These are phyloP conservation scores for Fusarium brachygibbosum DNA, from an alignment of 2,329 filamentous ascomycete species.

Conservation along the genomic window DNA sequence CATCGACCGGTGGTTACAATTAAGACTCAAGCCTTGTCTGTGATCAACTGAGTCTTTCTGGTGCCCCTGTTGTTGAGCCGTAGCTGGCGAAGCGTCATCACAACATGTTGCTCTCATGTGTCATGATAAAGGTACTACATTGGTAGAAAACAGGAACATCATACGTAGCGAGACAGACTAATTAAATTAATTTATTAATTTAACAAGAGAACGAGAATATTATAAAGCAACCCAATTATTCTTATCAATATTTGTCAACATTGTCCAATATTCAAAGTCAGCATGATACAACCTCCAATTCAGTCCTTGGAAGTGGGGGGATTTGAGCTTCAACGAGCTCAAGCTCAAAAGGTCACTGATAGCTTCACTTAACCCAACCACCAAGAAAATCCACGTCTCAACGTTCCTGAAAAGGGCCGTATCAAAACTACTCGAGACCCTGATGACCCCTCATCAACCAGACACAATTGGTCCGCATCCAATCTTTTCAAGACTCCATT, in stretches of 20 bases:
- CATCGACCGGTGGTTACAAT: too few relatives aligned
- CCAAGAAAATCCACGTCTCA: not conserved
- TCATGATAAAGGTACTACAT: not conserved
- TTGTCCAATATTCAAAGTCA: constrained; percentile 6
- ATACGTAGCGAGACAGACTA: not conserved
- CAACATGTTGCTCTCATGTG: not conserved
- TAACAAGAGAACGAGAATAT: rapidly evolving
- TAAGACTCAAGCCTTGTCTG: too few relatives aligned
- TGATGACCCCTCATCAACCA: not conserved
- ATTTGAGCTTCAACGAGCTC: not conserved
- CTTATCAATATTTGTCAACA: constrained; percentile 10
- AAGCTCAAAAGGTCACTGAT: constrained; percentile 1
- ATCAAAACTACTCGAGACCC: not conserved
- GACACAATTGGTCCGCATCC: not conserved
- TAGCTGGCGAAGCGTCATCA: not conserved
- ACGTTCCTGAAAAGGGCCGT: constrained; percentile 25
- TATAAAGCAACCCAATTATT: not conserved
- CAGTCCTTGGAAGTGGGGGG: constrained; percentile 14
- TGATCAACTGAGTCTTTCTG: not conserved
- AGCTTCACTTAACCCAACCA: constrained; percentile 22
- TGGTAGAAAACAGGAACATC: rapidly evolving
- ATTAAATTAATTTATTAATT: rapidly evolving
- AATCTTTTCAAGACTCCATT: not conserved
- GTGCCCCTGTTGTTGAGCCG: not conserved
- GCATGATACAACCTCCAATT: constrained; percentile 12